Evolutionary conservation across 2,329 filamentous ascomycete genomes (phyloP), one percentile per base, ranked within the genome.

Genomic region (Zalaria obscura): DNA sequence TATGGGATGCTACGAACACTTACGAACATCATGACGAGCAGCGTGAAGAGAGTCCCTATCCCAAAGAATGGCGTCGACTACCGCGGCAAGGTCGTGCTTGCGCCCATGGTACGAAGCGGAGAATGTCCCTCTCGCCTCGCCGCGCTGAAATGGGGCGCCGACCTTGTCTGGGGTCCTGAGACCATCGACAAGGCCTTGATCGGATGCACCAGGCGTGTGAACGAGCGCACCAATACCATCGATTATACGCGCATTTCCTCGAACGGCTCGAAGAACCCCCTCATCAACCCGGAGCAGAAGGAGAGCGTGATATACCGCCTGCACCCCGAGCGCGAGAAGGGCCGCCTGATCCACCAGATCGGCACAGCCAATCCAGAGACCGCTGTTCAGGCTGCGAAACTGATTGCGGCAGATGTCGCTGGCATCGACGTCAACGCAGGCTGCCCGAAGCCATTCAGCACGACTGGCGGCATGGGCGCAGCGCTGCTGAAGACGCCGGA

Each of bases 341-440:
- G 73, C 27, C 78, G 73, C 46, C 72, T 93, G 41, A 82, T 98
- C 45, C 96, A 91, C 60, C 91, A 98, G 59, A 78, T 98, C 44
- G 91, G 91, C 44, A 94, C 89, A 1, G 77, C 87, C 6, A 79
- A 83, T 45, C 86, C 91, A 0, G 78, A 81, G 8, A 73, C 79
- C 27, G 91, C 91, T 1, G 88, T 96, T 0, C 67, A 83, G 58
- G 88, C 89, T 1, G 87, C 89, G 2, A 78, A 78, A 40, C 65
- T 95, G 10, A 81, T 98, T 18, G 91, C 88, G 0, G 73, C 67
- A 8, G 86, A 96, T 61, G 91, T 98, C 3, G 79, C 80, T 0
- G 91, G 91, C 45, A 95, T 98, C 52, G 91, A 96, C 59, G 82
- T 98, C 47, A 98, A 98, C 60, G 87, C 91, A 0, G 91, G 91